Percentiles rank a stretch among this genome's conserved stretches.
phyloP scores from a whole-genome alignment of 441 rosid species.

The Bocquillonia castaneifolia region DNA sequence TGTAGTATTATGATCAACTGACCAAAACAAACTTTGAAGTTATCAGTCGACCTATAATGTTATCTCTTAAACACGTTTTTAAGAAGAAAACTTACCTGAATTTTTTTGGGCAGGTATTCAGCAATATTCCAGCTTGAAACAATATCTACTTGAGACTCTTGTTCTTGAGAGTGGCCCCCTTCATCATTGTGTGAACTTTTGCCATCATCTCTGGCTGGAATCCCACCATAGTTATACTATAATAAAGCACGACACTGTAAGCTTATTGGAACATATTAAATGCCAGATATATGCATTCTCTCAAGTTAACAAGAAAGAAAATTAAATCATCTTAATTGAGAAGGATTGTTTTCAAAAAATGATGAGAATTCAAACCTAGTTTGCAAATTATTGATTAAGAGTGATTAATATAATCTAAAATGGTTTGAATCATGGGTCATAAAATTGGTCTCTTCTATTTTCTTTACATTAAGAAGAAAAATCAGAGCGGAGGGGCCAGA shows the following conservation, averaged over 20 bases:
- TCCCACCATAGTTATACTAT: constrained; percentile 84
- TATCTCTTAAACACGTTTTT: background rate
- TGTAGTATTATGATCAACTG: background rate
- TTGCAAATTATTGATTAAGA: background rate
- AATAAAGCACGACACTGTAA: constrained; percentile 23
- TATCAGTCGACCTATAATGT: background rate
- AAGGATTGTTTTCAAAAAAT: background rate
- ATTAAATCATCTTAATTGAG: background rate
- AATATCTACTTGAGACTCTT: constrained; percentile 59
- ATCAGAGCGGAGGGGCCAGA: constrained; percentile 26
- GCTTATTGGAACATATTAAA: constrained; percentile 1
- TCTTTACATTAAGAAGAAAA: background rate
- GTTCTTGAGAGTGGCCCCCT: constrained; percentile 34
- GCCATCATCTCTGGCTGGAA: constrained; percentile 61
- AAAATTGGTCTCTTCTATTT: background rate
- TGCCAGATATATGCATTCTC: background rate
- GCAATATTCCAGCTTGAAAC: constrained; percentile 89
- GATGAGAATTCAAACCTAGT: background rate
- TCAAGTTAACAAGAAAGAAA: background rate
- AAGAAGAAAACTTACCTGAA: constrained; percentile 44
- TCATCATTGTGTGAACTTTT: constrained; percentile 41
- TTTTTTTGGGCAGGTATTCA: constrained; percentile 69
- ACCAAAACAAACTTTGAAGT: constrained; percentile 7
- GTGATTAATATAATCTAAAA: background rate
- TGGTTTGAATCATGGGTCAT: background rate